phyloP scores from a whole-genome alignment of 805 yeast genomes.

The Nakazawaea wyomingensis region DNA sequence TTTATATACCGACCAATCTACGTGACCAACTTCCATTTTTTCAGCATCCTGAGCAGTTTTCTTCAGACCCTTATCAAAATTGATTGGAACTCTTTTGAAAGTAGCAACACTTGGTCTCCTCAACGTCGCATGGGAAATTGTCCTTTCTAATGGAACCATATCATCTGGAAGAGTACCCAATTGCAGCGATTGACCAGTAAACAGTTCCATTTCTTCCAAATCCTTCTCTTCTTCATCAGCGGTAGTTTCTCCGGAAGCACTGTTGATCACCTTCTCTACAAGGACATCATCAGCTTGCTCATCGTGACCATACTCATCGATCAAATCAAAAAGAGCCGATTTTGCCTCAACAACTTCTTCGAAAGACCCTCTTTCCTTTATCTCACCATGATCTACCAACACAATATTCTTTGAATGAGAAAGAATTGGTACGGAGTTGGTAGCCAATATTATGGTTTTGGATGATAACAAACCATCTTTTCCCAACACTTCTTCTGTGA shows the following conservation, averaged over 20 bases:
- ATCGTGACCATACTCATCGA: slow-evolving; percentile 31
- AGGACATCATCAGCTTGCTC: background rate
- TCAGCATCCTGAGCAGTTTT: slow-evolving; percentile 45
- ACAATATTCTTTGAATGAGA: slow-evolving; percentile 56
- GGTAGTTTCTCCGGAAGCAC: slow-evolving; percentile 7
- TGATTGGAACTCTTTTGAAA: slow-evolving; percentile 36
- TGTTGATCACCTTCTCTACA: background rate
- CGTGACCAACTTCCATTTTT: slow-evolving; percentile 55
- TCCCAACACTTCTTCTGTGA: slow-evolving; percentile 55
- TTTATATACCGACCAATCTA: slow-evolving; percentile 45
- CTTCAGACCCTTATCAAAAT: slow-evolving; percentile 22
- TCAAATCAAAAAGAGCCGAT: slow-evolving; percentile 28
- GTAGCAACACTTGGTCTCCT: slow-evolving; percentile 66
- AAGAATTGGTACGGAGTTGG: slow-evolving; percentile 52
- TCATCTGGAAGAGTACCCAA: slow-evolving; percentile 17
- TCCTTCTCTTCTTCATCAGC: slow-evolving; percentile 14
- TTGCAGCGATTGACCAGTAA: slow-evolving; percentile 15
- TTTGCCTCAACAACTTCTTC: slow-evolving; percentile 27
- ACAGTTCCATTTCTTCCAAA: slow-evolving; percentile 12
- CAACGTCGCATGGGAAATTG: slow-evolving; percentile 23
- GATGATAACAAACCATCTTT: slow-evolving; percentile 41
- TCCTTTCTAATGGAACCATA: slow-evolving; percentile 14
- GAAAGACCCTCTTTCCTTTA: slow-evolving; percentile 53
- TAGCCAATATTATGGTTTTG: slow-evolving; percentile 52
- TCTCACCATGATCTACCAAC: slow-evolving; percentile 47